phyloP scores from a whole-genome alignment of 1,284 basidiomycete species.

The Takashimella koratensis region DNA sequence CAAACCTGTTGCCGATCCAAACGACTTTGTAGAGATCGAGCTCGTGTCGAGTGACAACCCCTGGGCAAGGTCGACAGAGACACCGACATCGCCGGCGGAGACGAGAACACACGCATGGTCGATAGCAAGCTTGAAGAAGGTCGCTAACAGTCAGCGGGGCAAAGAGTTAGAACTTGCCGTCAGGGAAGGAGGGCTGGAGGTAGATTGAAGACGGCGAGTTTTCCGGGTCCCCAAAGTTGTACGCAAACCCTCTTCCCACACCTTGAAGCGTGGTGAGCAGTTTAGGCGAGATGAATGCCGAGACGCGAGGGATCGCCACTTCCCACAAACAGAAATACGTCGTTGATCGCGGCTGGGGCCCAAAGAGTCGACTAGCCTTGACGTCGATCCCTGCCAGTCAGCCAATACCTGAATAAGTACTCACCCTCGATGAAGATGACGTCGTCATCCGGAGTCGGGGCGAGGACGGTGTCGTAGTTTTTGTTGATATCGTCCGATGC shows the following conservation, averaged over 20 bases:
- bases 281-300: constrained; percentile 57
- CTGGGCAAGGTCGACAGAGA: constrained; percentile 58
- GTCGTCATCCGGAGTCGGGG: constrained; percentile 27
- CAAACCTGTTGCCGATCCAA: constrained; percentile 29
- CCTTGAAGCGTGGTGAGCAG: constrained; percentile 58
- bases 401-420: constrained; percentile 9
- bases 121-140: constrained; percentile 64
- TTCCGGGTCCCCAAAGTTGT: constrained; percentile 68
- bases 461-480: constrained; percentile 27
- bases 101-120: constrained; percentile 58
- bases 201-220: constrained; percentile 77
- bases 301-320: constrained; percentile 62
- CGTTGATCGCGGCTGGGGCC: constrained; percentile 73
- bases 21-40: constrained; percentile 64
- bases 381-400: constrained; percentile 64
- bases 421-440: constrained; percentile 63
- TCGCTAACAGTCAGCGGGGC: constrained; percentile 53
- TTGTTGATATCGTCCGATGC: constrained; percentile 56
- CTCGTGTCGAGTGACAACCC: constrained; percentile 68
- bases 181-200: constrained; percentile 62
- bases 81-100: constrained; percentile 55
- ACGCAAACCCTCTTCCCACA: constrained; percentile 59
- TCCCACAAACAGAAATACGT: constrained; percentile 92
- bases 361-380: constrained; percentile 77
- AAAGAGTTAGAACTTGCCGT: constrained; percentile 56